Base-by-base conservation (phyloP, 2,329 filamentous ascomycete genomes). In the Scedosporium aurantiacum region DNA sequence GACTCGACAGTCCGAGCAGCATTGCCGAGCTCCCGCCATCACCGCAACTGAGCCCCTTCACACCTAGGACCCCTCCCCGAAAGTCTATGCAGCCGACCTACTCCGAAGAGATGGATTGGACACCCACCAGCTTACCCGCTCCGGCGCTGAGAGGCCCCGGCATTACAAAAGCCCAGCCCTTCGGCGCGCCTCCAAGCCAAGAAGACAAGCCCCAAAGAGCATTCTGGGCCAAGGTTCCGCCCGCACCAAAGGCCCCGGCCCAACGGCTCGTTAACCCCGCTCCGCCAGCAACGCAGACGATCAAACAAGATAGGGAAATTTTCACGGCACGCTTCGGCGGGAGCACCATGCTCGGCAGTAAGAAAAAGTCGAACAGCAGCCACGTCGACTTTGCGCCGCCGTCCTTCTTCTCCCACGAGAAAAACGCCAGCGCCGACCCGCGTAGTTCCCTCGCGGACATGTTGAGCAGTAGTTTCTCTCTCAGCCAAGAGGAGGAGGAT, bases 31-130 rank as follows among this genome's bases (percentile, higher is more conserved):
- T 21, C 25, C 28, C 28, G 7, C 28, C 27, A 1, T 57, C 57
- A 16, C 61, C 60, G 23, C 62, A 60, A 4, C 40, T 63, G 18
- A 47, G n/a, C 40, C 60, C 21, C 47, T 56, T 41, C 57, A 58
- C 18, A 54, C 18, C 60, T 57, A 56, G 12, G 50, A 43, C 27
- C 27, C 50, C 12, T 14, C 58, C 4, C 32, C 32, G 32, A 18
- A 41, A 28, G 43, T 27, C 37, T 25, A 23, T 58, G 32, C 40
- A 28, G n/a, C 50, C 61, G 18, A 50, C 47, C 6, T 52, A 63
- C 40, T 50, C 63, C 41, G 79, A 85, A 60, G 78, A 79, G 60
- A 89, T 90, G 87, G 87, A 89, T 67, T 88, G 86, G 82, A 79
- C 83, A 4, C 83, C 84, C 1, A 83, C 82, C 77, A 61, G 77